Evolutionary conservation across 176 grass and related monocot genomes (phyloP), one percentile per base, ranked within the genome.

Genomic region (Rhynchospora pubera): DNA sequence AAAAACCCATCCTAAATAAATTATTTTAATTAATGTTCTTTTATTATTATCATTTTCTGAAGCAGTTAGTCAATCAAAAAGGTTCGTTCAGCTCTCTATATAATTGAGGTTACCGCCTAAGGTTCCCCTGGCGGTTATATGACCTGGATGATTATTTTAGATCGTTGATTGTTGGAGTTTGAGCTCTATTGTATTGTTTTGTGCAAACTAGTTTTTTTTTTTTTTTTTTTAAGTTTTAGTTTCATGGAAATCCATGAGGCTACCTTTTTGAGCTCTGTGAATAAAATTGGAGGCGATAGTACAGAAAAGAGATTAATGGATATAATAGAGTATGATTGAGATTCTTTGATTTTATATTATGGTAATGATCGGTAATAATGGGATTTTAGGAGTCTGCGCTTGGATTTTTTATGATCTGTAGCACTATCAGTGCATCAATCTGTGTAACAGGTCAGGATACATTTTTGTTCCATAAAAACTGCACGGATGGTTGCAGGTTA

Each of bases 71-170:
- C n/a, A n/a, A n/a, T n/a, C n/a, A n/a, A n/a, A n/a, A n/a, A n/a
- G n/a, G n/a, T n/a, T n/a, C n/a, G n/a, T n/a, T n/a, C n/a, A n/a
- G n/a, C n/a, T n/a, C n/a, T n/a, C n/a, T n/a, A n/a, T n/a, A n/a
- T 62, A 75, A 59, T 44, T 84, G 66, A 87, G 66, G 46, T 83
- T 97, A 45, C 91, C 91, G 57, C 91, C 94, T 47, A 83, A 89
- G 39, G 79, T 97, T 79, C 87, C 94, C 8, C 77, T 85, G 9
- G 76, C 85, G 56, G 71, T 97, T 81, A 81, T 39, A 19, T 9
- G 79, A 81, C 43, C 58, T 23, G 21, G 42, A 65, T 64, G 22
- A 46, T 5, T 15, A 4, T 0, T 14, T 65, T 44, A 23, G 47
- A 50, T 51, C 24, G 7, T 67, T n/a, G n/a, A n/a, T n/a, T n/a